These are phyloP conservation scores for Kokia cookei DNA, from an alignment of 441 rosid genomes.

Conservation along the genomic window DNA sequence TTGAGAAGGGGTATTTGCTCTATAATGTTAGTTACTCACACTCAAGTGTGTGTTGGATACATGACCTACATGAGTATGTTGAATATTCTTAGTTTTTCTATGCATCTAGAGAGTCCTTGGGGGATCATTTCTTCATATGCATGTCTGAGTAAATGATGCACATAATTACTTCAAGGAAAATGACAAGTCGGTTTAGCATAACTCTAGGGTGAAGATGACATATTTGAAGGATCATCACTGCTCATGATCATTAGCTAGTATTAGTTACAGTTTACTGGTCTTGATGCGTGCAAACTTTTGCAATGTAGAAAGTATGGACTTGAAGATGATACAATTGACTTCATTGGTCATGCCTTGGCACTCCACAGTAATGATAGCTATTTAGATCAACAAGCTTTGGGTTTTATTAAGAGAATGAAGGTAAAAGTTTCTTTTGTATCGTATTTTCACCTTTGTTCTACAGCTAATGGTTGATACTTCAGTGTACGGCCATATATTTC, in stretches of 20 bases:
- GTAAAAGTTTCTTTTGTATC: slow-evolving; percentile 14
- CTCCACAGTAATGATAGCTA: slow-evolving; percentile 51
- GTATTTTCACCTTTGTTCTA: background rate
- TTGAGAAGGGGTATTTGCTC: background rate
- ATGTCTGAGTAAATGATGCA: background rate
- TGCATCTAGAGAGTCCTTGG: background rate
- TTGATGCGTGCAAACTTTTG: background rate
- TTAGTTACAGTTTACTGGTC: background rate
- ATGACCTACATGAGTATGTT: background rate
- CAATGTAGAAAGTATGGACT: slow-evolving; percentile 54
- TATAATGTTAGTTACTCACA: background rate
- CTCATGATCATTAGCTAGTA: background rate
- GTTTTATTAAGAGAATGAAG: slow-evolving; percentile 63
- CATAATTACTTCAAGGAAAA: background rate
- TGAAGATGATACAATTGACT: slow-evolving; percentile 68
- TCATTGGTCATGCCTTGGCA: slow-evolving; percentile 75
- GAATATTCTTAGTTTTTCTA: background rate
- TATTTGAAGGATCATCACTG: background rate
- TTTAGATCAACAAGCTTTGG: slow-evolving; percentile 61
- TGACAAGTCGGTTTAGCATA: background rate
- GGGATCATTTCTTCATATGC: background rate
- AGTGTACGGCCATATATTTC: background rate
- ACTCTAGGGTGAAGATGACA: background rate
- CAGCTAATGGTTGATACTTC: background rate
- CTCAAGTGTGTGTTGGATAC: background rate